Base-by-base conservation (phyloP, 202 grass and related monocot species). In the Setaria viridis region DNA sequence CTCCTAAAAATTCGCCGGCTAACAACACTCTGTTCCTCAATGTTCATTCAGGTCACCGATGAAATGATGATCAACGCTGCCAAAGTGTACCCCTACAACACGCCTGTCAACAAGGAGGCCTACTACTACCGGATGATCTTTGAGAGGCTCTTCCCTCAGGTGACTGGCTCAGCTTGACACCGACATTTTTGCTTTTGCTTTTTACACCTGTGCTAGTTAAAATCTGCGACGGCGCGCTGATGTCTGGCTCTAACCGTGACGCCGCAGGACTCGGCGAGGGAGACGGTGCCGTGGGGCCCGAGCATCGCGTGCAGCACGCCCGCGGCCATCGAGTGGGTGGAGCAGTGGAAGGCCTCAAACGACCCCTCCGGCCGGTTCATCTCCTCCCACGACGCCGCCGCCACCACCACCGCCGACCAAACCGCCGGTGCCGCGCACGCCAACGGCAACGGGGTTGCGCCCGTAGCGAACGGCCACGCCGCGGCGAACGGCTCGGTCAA, bases 41-140 rank as follows among this genome's bases (percentile, higher is more conserved):
- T 2, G 17, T 91, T 58, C 88, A 94, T 91, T 58, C 88, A 97
- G 95, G 85, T 99, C 19, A 89, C 82, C 0, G 83, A 94, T 16
- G 93, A 85, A 69, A 99, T 97, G 97, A 97, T 99, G 94, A 80
- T 73, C 74, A 92, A 89, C 68, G 97, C 94, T 16, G 80, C 72
- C 9, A 57, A 83, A 2, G 42, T 65, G 50, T 99, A 89, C 85
- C 92, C 92, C 2, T 77, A 99, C 87, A 97, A 97, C 89, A 99
- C 97, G 4, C 94, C 97, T n/a, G 68, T 88, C 47, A 97, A 91
- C 75, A 97, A 99, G 34, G 94, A 99, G 85, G 97, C 89, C 0
- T 99, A 99, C 87, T 99, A 97, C 87, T 97, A 99, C 90, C 64
- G 97, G 14, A 94, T 93, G 94, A 91, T 99, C 17, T 99, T 99